Evolutionary conservation across 2,329 filamentous ascomycete species (phyloP).

Genomic region (Verticillium nonalfalfae): DNA sequence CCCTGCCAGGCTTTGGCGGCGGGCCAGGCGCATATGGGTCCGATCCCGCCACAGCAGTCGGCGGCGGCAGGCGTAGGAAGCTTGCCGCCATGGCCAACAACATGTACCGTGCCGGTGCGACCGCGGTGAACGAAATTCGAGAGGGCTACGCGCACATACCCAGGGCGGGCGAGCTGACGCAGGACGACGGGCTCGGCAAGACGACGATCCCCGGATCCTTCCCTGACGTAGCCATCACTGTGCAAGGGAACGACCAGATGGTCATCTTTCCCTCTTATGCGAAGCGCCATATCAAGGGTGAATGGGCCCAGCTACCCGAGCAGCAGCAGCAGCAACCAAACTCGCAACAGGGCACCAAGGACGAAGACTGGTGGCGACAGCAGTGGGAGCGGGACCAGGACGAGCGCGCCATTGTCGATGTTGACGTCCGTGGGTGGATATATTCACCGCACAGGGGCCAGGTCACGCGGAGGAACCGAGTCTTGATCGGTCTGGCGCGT

Average conservation of each 20-base stretch:
- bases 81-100: constrained; percentile 59
- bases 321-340: constrained; percentile 15
- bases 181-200: constrained; percentile 21
- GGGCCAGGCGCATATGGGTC: constrained; percentile 17
- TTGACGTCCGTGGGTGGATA: constrained; percentile 93
- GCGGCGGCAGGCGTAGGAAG: constrained; percentile 71
- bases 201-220: constrained; percentile 67
- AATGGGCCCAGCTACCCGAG: constrained; percentile 22
- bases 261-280: constrained; percentile 93
- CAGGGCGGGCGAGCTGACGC: constrained; percentile 26
- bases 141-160: constrained; percentile 53
- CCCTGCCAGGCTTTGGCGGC: constrained; percentile 8
- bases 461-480: constrained; percentile 78
- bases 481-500: constrained; percentile 79
- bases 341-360: constrained; percentile 36
- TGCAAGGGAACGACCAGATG: constrained; percentile 83
- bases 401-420: constrained; percentile 80
- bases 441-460: constrained; percentile 81
- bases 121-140: constrained; percentile 51
- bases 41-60: constrained; percentile 23
- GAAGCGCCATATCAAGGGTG: constrained; percentile 56
- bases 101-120: constrained; percentile 49
- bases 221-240: constrained; percentile 75
- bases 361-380: constrained; percentile 68
- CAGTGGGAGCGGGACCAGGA: constrained; percentile 79